Percentiles rank a stretch among this genome's conserved stretches.
Conservation (phyloP, 2,329 filamentous ascomycete genomes). For the Fusarium dlaminii region DNA sequence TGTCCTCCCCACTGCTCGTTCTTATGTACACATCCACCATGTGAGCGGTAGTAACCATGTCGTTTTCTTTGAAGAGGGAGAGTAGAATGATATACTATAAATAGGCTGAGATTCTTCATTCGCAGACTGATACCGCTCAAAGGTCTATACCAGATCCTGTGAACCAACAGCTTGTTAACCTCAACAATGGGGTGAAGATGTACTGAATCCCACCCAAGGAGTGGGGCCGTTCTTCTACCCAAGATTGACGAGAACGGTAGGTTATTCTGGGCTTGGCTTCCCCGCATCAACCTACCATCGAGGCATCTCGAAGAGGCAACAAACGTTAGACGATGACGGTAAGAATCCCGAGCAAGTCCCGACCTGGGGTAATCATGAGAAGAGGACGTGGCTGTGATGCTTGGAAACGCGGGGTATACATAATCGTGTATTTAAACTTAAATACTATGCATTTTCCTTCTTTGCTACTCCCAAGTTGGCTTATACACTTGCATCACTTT, state of each 20-base stretch:
- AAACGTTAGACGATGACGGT: not conserved
- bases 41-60: not conserved
- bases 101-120: not conserved
- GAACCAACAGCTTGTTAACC: no score
- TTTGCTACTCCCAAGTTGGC: not conserved
- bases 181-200: not conserved
- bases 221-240: not conserved
- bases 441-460: not conserved
- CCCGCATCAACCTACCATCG: conserved; percentile 21
- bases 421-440: not conserved
- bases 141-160: not conserved
- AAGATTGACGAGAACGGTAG: conserved; percentile 1
- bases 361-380: not conserved
- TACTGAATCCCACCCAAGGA: not conserved
- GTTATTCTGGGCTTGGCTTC: conserved; percentile 7
- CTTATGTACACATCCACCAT: not conserved
- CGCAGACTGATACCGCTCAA: not conserved
- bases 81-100: not conserved
- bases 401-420: conserved; percentile 24
- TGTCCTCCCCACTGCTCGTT: not conserved
- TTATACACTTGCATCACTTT: not conserved
- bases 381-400: conserved; percentile 6
- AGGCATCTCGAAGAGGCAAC: conserved; percentile 21
- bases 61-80: no score
- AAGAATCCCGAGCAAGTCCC: conserved; percentile 22